These are phyloP conservation scores for Yamadazyma friedrichii DNA, from an alignment of 1,139 yeast genomes.

Conservation along the genomic window DNA sequence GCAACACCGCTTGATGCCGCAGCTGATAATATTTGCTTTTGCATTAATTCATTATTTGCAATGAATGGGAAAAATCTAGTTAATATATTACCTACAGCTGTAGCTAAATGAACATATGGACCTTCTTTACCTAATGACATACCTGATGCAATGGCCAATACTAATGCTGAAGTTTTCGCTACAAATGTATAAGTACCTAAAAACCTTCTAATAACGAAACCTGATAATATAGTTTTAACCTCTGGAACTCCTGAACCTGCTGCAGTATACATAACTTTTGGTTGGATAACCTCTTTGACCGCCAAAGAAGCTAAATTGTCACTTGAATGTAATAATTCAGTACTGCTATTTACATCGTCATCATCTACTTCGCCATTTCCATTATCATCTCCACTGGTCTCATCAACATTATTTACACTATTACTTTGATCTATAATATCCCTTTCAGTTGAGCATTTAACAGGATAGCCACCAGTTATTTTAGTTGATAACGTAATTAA, in stretches of 20 bases:
- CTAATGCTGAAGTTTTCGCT: conserved; percentile 50
- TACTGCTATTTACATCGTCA: conserved; percentile 3
- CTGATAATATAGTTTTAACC: conserved; percentile 56
- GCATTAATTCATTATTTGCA: conserved; percentile 49
- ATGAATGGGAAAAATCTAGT: conserved; percentile 53
- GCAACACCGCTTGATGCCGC: conserved; percentile 72
- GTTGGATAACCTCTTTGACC: not conserved
- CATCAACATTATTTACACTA: not conserved
- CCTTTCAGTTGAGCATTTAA: not conserved
- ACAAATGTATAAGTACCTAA: conserved; percentile 55
- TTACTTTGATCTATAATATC: not conserved
- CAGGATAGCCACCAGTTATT: conserved; percentile 25
- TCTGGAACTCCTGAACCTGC: conserved; percentile 69
- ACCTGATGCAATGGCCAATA: conserved; percentile 66
- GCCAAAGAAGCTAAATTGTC: not conserved
- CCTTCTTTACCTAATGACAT: conserved; percentile 70
- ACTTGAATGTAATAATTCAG: not conserved
- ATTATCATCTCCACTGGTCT: not conserved
- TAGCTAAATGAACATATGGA: conserved; percentile 69
- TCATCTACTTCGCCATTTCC: not conserved
- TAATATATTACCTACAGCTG: conserved; percentile 62
- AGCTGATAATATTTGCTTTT: conserved; percentile 61
- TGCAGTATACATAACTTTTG: conserved; percentile 49
- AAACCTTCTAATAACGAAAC: conserved; percentile 54
- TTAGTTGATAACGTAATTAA: conserved; percentile 49